Percentiles rank a stretch among this genome's conserved stretches.
Evolutionary conservation across 169 alveolate species (phyloP).

Genomic region (Eimeria maxima): DNA sequence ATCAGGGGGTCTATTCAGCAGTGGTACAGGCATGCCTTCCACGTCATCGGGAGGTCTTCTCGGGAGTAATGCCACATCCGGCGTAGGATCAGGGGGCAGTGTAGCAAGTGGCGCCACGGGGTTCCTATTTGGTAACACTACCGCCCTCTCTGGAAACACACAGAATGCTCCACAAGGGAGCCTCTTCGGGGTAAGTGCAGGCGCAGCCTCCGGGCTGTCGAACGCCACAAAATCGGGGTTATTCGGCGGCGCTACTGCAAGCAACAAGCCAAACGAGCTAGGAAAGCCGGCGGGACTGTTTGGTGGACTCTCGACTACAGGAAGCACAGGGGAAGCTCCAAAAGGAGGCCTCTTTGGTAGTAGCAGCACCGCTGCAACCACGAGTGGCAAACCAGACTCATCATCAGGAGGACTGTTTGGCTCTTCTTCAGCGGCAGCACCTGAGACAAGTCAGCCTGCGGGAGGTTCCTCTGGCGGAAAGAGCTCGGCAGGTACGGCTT

Average conservation of each 20-base stretch:
- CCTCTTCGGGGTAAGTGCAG: constrained; percentile 62
- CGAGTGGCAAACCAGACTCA: constrained; percentile 29
- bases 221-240: constrained; percentile 36
- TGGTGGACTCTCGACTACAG: constrained; percentile 58
- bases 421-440: not conserved
- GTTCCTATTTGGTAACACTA: constrained; percentile 41
- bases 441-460: constrained; percentile 15
- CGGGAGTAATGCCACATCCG: not conserved
- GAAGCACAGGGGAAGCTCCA: constrained; percentile 23
- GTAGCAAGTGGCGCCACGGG: constrained; percentile 1
- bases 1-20: constrained; percentile 21
- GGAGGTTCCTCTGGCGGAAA: constrained; percentile 62
- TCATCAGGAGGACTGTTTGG: constrained; percentile 35
- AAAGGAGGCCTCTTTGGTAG: constrained; percentile 36
- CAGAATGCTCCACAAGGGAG: constrained; percentile 48
- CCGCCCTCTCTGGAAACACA: constrained; percentile 27
- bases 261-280: constrained; percentile 12
- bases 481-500: not conserved
- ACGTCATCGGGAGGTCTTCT: constrained; percentile 10
- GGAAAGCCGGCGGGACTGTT: constrained; percentile 50
- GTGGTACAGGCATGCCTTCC: constrained; percentile 43
- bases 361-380: constrained; percentile 27
- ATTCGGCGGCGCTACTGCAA: constrained; percentile 43
- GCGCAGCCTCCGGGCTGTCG: constrained; percentile 44
- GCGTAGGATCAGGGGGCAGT: constrained; percentile 38